These are phyloP conservation scores for Lolium perenne DNA, from an alignment of 176 grass and related monocot species.

Conservation along the genomic window DNA sequence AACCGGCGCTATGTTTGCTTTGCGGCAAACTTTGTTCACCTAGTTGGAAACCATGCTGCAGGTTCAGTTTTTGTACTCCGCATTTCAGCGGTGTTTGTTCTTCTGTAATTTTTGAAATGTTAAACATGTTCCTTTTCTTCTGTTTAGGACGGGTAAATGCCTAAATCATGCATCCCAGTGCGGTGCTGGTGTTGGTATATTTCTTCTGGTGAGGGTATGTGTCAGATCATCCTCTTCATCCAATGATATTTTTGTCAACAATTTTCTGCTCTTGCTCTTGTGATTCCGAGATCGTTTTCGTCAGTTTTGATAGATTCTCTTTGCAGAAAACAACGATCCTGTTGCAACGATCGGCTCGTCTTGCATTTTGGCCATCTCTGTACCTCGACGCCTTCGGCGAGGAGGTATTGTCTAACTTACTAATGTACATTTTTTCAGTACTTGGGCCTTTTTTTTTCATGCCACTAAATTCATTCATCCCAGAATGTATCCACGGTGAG, in stretches of 20 bases:
- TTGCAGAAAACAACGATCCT: slow-evolving; percentile 92
- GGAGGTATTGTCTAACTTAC: slow-evolving; percentile 70
- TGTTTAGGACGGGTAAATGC: slow-evolving; percentile 80
- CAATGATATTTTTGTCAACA: slow-evolving; percentile 19
- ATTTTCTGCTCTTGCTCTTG: slow-evolving; percentile 29
- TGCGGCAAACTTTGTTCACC: slow-evolving; percentile 91
- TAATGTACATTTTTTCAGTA: background rate
- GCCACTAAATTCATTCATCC: background rate
- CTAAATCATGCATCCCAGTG: slow-evolving; percentile 78
- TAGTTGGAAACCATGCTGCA: slow-evolving; percentile 92
- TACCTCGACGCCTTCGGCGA: slow-evolving; percentile 95
- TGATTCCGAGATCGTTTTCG: background rate
- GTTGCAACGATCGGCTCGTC: slow-evolving; percentile 87
- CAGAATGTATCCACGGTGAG: background rate
- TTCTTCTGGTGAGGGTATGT: slow-evolving; percentile 96
- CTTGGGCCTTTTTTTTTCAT: background rate
- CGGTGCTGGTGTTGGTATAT: slow-evolving; percentile 92
- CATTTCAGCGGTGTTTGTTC: background rate
- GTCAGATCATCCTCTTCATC: slow-evolving; percentile 29
- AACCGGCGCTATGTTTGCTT: slow-evolving; percentile 91
- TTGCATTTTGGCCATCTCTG: slow-evolving; percentile 89
- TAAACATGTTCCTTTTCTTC: slow-evolving; percentile 33
- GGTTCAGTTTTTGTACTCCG: slow-evolving; percentile 52
- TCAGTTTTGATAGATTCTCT: slow-evolving; percentile 44
- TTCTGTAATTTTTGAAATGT: slow-evolving; percentile 32